Conservation (phyloP, 192 early-diverging fungal species). For the Coemansia sp. region DNA sequence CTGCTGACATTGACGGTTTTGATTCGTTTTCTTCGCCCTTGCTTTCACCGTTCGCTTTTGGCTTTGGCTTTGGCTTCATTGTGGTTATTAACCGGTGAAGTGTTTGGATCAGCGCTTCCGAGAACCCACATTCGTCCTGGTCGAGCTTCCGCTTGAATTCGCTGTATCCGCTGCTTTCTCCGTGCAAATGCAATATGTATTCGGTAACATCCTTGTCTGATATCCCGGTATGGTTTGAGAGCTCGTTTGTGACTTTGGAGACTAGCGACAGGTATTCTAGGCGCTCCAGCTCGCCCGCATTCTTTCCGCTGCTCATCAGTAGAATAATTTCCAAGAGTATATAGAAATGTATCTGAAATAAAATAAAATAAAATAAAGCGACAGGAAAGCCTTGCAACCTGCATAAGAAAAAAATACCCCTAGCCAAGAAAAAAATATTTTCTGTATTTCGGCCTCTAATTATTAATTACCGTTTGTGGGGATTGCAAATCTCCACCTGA, state of each 20-base stretch:
- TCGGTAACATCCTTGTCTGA: slow-evolving; percentile 91
- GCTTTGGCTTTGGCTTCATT: slow-evolving; percentile 70
- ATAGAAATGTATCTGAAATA: background rate
- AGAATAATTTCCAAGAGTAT: background rate
- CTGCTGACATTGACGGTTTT: slow-evolving; percentile 49
- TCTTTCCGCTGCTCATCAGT: background rate
- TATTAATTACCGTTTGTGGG: background rate
- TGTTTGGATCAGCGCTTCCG: slow-evolving; percentile 77
- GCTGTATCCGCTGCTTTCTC: slow-evolving; percentile 61
- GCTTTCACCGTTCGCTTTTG: background rate
- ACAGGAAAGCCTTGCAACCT: background rate
- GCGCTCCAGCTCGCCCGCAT: slow-evolving; percentile 58
- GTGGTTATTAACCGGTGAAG: slow-evolving; percentile 88
- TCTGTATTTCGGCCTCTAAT: background rate
- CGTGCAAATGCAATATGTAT: slow-evolving; percentile 88
- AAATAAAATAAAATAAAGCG: background rate
- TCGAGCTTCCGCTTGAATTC: slow-evolving; percentile 72
- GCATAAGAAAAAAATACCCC: background rate
- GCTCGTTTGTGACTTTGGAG: slow-evolving; percentile 86
- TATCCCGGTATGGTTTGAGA: slow-evolving; percentile 90
- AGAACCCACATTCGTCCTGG: slow-evolving; percentile 80
- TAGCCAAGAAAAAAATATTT: background rate
- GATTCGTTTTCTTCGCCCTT: slow-evolving; percentile 7
- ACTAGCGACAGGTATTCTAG: slow-evolving; percentile 90
- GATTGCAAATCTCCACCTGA: background rate